A percentile compares a stretch with the other conserved stretches of the same genome.
Conservation (phyloP, 2,329 filamentous ascomycete genomes). For the Cercospora zeina region DNA sequence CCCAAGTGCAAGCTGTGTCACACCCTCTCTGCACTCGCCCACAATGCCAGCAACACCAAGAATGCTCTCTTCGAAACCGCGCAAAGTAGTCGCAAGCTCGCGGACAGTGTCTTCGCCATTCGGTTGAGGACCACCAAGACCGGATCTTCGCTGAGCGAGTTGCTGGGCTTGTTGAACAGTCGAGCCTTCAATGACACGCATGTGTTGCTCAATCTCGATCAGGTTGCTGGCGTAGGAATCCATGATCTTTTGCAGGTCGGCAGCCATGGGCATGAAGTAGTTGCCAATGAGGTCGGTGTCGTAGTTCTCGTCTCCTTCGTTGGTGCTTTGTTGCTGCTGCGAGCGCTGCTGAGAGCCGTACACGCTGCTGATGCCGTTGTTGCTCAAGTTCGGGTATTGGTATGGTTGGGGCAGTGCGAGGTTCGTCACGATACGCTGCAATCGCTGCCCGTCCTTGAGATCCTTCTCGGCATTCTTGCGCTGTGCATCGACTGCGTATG, state of each 20-base stretch:
- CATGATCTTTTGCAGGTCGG: slow-evolving; percentile 44
- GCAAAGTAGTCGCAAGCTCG: slow-evolving; percentile 50
- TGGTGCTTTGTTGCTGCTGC: slow-evolving; percentile 22
- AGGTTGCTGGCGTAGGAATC: slow-evolving; percentile 47
- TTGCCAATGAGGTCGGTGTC: slow-evolving; percentile 49
- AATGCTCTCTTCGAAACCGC: slow-evolving; percentile 53
- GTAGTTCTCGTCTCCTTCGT: slow-evolving; percentile 34
- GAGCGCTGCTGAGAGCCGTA: slow-evolving; percentile 26
- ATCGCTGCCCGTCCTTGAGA: slow-evolving; percentile 67
- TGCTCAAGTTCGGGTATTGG: slow-evolving; percentile 49
- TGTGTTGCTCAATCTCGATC: slow-evolving; percentile 51
- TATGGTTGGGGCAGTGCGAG: slow-evolving; percentile 68
- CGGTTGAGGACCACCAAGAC: slow-evolving; percentile 23
- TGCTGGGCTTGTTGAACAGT: slow-evolving; percentile 48
- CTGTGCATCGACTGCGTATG: slow-evolving; percentile 58
- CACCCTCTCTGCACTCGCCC: slow-evolving; percentile 50
- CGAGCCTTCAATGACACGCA: slow-evolving; percentile 51
- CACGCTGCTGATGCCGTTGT: slow-evolving; percentile 26
- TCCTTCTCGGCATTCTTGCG: slow-evolving; percentile 63
- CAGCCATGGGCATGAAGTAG: slow-evolving; percentile 49
- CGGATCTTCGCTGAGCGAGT: slow-evolving; percentile 38
- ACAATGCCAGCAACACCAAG: slow-evolving; percentile 51
- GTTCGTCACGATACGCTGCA: slow-evolving; percentile 73
- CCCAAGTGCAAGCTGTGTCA: slow-evolving; percentile 46
- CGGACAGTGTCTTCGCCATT: slow-evolving; percentile 41